phyloP scores from a whole-genome alignment of 805 yeast species.

The Saccharomycopsis schoenii region DNA sequence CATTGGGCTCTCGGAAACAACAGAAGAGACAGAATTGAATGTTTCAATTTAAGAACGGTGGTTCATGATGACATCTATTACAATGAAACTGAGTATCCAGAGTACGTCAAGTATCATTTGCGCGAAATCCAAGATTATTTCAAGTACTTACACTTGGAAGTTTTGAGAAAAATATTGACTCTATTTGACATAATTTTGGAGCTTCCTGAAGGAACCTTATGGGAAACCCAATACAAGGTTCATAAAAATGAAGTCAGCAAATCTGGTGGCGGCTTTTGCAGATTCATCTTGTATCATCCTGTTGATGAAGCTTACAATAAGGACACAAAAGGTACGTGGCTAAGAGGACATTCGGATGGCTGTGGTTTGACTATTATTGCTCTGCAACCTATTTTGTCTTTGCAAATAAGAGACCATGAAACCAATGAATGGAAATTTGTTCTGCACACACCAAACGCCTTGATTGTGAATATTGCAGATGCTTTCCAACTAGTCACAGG shows the following conservation, averaged over 20 bases:
- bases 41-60: not conserved
- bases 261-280: conserved; percentile 33
- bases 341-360: conserved; percentile 39
- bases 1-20: conserved; percentile 33
- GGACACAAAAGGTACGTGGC: conserved; percentile 31
- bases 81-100: conserved; percentile 25
- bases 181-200: conserved; percentile 37
- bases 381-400: conserved; percentile 31
- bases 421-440: conserved; percentile 31
- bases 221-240: conserved; percentile 13
- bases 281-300: conserved; percentile 31
- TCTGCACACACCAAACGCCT: conserved; percentile 27
- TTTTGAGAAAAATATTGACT: conserved; percentile 29
- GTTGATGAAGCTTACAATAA: conserved; percentile 24
- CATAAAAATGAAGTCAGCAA: conserved; percentile 25
- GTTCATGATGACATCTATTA: conserved; percentile 15
- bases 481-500: conserved; percentile 34
- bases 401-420: conserved; percentile 30
- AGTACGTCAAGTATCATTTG: conserved; percentile 16
- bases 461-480: conserved; percentile 33
- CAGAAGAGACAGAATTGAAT: conserved; percentile 29
- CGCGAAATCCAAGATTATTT: conserved; percentile 34
- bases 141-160: conserved; percentile 28
- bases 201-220: conserved; percentile 27
- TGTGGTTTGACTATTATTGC: conserved; percentile 32